phyloP scores from a whole-genome alignment of 345 rosid genomes.

The Bruguiera sexangula region DNA sequence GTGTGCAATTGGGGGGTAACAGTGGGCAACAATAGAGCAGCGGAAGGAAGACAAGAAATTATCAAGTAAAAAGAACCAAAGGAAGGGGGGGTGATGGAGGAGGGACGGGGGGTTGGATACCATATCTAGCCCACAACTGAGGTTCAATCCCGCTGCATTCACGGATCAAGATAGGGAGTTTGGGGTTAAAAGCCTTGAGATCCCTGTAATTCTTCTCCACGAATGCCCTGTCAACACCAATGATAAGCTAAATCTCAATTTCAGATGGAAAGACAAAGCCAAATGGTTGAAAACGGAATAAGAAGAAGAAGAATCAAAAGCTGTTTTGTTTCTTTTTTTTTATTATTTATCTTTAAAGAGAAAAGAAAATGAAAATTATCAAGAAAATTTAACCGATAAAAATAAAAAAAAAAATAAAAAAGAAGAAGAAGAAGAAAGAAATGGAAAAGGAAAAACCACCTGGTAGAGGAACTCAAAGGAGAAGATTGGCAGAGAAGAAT shows the following conservation, averaged over 20 bases:
- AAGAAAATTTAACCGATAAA: too few species aligned
- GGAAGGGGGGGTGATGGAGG: neutral
- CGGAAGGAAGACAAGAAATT: neutral
- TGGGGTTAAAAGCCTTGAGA: constrained; percentile 81
- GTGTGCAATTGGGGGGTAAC: neutral
- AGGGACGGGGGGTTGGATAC: constrained; percentile 25
- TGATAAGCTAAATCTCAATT: too few species aligned
- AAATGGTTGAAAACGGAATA: too few species aligned
- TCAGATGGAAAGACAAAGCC: too few species aligned
- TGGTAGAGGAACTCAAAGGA: constrained; percentile 24
- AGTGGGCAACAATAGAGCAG: neutral
- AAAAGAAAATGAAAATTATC: neutral
- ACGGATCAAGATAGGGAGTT: constrained; percentile 77
- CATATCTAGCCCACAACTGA: constrained; percentile 95
- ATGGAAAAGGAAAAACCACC: constrained; percentile 8
- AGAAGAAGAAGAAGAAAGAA: neutral
- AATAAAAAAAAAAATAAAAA: neutral
- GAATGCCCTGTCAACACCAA: constrained; percentile 43
- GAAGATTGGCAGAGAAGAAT: constrained; percentile 30
- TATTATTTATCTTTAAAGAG: neutral
- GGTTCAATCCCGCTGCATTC: constrained; percentile 78
- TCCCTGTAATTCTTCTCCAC: constrained; percentile 85
- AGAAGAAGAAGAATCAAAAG: too few species aligned
- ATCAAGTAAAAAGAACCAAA: neutral
- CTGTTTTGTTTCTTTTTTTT: neutral